These are phyloP conservation scores for Colletotrichum euphorbiae DNA, from an alignment of 2,329 filamentous ascomycete species.

Conservation along the genomic window DNA sequence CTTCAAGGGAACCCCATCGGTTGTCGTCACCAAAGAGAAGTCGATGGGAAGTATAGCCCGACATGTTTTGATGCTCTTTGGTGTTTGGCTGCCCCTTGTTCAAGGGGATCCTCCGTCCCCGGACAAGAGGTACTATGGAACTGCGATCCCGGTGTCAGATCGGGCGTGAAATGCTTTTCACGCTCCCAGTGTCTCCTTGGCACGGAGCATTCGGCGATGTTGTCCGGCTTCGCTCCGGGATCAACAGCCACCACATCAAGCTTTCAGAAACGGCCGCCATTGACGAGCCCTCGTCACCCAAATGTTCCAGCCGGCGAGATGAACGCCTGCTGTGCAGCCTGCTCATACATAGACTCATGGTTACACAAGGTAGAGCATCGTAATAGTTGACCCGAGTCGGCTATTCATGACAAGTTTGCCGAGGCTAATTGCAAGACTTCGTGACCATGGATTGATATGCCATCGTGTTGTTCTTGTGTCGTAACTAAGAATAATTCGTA, in stretches of 20 bases:
- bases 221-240: constrained; percentile 5
- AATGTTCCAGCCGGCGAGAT: neutral
- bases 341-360: neutral
- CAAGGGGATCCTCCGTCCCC: constrained; percentile 9
- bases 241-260: neutral
- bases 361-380: constrained; percentile 9
- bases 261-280: neutral
- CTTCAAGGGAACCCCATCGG: neutral
- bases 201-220: constrained; percentile 15
- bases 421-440: neutral
- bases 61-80: neutral
- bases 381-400: constrained; percentile 2
- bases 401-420: neutral
- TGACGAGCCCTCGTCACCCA: neutral
- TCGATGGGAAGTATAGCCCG: constrained; percentile 13
- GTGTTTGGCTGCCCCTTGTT: constrained; percentile 4
- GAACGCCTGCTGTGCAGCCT: constrained; percentile 1
- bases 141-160: constrained; percentile 34
- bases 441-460: neutral
- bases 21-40: neutral
- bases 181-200: constrained; percentile 23
- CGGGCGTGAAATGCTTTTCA: constrained; percentile 32
- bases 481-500: neutral
- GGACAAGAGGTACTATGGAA: constrained; percentile 10
- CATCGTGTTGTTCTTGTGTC: neutral